Base-by-base conservation (phyloP, 768 basidiomycete genomes). In the Lentinula raphanica region DNA sequence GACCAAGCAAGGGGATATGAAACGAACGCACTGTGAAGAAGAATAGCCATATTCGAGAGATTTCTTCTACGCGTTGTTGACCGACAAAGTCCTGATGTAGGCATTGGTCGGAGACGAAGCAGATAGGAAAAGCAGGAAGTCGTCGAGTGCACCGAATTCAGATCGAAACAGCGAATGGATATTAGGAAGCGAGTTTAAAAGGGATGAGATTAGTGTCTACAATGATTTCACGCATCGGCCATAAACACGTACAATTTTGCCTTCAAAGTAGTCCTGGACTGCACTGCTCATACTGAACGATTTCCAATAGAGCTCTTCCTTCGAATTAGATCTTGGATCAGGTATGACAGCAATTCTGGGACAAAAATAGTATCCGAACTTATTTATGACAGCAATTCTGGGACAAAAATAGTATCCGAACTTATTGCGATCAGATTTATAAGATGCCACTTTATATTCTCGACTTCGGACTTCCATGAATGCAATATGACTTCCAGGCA, bases 81-180 rank as follows among this genome's bases (percentile, higher is more conserved):
- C 84, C 85, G 54, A 78, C 78, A 69, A 86, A 87, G 65, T 87
- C 85, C 85, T 87, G 36, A 17, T n/a, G n/a, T n/a, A n/a, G n/a
- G n/a, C n/a, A n/a, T n/a, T n/a, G n/a, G n/a, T n/a, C n/a, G n/a
- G n/a, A n/a, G 8, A 2, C 32, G 25, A 27, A 31, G 5, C 17
- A 35, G 31, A 54, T 3, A 19, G 27, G 23, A 19, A 13, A 35
- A 9, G 3, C 15, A 3, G 28, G 29, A 25, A 8, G 8, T 27
- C 17, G 23, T 27, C 11, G 11, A 36, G 17, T 42, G 17, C 7
- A 28, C 19, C 17, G 5, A 31, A 35, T 6, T 1, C n/a, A 39
- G 31, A 28, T n/a, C n/a, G n/a, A n/a, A n/a, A n/a, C n/a, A 48
- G 7, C 12, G 21, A 36, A 49, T 5, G 31, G 9, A 35, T 35